Percentiles rank a stretch among this genome's conserved stretches.
Evolutionary conservation across 441 rosid species (phyloP).

Genomic region (Manihot esculenta): DNA sequence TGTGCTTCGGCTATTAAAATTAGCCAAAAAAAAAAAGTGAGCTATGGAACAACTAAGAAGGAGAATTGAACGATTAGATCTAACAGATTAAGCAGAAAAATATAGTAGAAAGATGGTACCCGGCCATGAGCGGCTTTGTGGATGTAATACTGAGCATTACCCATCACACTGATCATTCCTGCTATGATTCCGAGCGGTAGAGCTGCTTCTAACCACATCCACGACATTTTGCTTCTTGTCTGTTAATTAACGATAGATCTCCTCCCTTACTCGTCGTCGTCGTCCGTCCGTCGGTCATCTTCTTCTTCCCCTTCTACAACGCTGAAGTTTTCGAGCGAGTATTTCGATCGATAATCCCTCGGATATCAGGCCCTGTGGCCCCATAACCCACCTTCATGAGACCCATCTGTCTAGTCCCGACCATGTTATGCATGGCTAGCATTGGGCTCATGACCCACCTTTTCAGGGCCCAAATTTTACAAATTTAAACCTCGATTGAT

Average conservation of each 20-base stretch:
- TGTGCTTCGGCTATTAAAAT: constrained; percentile 74
- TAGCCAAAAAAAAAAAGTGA: neutral
- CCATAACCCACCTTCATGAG: neutral
- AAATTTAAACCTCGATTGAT: no score
- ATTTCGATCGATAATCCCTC: no score
- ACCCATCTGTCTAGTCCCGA: neutral
- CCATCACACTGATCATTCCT: constrained; percentile 82
- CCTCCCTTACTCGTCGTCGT: neutral
- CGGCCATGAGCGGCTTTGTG: constrained; percentile 92
- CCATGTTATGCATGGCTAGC: neutral
- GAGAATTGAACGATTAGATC: neutral
- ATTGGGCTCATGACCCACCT: no score
- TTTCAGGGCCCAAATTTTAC: no score
- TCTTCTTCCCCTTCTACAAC: neutral
- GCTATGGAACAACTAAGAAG: neutral
- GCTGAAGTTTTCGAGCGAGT: no score
- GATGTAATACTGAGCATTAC: constrained; percentile 83
- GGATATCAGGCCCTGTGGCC: neutral
- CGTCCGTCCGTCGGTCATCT: no score
- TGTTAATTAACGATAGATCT: no score
- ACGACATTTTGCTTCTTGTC: constrained; percentile 41
- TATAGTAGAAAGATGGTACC: constrained; percentile 24
- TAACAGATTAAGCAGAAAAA: neutral
- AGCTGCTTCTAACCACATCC: constrained; percentile 75
- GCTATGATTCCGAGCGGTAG: constrained; percentile 92